Percentiles rank a stretch among this genome's conserved stretches.
phyloP scores from a whole-genome alignment of 2,329 filamentous ascomycete genomes.

The Aureobasidium sp. region DNA sequence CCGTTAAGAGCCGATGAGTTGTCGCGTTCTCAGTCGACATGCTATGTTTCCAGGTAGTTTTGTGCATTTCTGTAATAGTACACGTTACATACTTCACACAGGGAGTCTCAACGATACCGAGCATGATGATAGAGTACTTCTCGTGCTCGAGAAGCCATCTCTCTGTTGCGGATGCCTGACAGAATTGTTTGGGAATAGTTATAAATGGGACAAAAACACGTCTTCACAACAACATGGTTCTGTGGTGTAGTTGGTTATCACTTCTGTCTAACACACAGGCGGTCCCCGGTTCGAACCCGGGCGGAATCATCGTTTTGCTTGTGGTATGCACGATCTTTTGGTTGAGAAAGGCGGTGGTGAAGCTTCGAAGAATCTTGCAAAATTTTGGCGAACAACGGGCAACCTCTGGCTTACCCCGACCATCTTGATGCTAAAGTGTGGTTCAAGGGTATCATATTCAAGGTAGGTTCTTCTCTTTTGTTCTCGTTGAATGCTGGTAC shows the following conservation, averaged over 20 bases:
- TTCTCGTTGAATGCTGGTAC: background rate
- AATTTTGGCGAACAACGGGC: background rate
- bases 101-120: background rate
- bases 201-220: no score
- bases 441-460: background rate
- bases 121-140: background rate
- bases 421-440: background rate
- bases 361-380: background rate
- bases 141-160: background rate
- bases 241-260: slow-evolving; percentile 7
- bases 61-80: no score
- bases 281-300: background rate
- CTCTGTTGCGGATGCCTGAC: no score
- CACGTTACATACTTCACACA: no score
- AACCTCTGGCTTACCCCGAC: background rate
- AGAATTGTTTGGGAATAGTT: no score
- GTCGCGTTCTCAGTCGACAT: no score
- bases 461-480: background rate
- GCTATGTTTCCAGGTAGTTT: no score
- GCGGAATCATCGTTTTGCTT: background rate
- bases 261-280: background rate
- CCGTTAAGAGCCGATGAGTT: no score
- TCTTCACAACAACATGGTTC: background rate
- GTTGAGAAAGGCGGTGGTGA: background rate
- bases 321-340: background rate